Percentiles rank a stretch among this genome's conserved stretches.
These are phyloP conservation scores for Moniliella sp. DNA, from an alignment of 1,284 basidiomycete genomes.

Conservation along the genomic window DNA sequence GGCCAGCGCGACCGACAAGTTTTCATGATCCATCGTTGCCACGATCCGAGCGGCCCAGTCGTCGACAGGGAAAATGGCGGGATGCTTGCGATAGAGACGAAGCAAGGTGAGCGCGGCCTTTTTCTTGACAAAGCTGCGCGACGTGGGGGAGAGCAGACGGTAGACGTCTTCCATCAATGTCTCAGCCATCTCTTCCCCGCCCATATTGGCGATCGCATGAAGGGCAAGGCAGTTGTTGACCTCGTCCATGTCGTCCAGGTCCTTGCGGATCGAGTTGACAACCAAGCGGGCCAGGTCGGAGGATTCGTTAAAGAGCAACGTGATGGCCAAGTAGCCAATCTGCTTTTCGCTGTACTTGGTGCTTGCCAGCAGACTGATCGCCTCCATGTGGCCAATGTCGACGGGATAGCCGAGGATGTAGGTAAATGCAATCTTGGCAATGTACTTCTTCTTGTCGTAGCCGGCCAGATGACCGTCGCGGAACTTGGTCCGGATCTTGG, in stretches of 20 bases:
- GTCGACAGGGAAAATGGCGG: constrained; percentile 67
- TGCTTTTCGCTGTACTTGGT: constrained; percentile 95
- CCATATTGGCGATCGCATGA: constrained; percentile 93
- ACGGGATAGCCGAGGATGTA: constrained; percentile 97
- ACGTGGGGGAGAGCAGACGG: constrained; percentile 76
- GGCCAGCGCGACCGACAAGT: constrained; percentile 79
- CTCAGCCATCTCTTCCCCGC: constrained; percentile 93
- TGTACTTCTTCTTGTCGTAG: constrained; percentile 94
- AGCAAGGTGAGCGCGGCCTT: constrained; percentile 87
- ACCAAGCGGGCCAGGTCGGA: constrained; percentile 84
- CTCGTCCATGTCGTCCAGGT: constrained; percentile 81
- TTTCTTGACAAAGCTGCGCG: constrained; percentile 84
- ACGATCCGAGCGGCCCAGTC: constrained; percentile 92
- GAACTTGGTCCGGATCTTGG: constrained; percentile 95
- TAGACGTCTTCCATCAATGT: constrained; percentile 79
- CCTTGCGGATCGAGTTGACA: constrained; percentile 92
- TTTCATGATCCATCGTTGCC: constrained; percentile 75
- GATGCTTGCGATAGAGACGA: constrained; percentile 81
- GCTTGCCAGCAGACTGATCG: constrained; percentile 87
- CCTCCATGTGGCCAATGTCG: constrained; percentile 96
- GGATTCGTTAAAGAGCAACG: constrained; percentile 91
- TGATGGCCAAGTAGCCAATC: constrained; percentile 93
- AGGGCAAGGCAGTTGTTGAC: constrained; percentile 85
- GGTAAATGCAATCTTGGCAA: constrained; percentile 81
- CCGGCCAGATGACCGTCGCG: constrained; percentile 96